These are phyloP conservation scores for Schizochytrium sp. DNA, from an alignment of 108 stramenopile species.

Conservation along the genomic window DNA sequence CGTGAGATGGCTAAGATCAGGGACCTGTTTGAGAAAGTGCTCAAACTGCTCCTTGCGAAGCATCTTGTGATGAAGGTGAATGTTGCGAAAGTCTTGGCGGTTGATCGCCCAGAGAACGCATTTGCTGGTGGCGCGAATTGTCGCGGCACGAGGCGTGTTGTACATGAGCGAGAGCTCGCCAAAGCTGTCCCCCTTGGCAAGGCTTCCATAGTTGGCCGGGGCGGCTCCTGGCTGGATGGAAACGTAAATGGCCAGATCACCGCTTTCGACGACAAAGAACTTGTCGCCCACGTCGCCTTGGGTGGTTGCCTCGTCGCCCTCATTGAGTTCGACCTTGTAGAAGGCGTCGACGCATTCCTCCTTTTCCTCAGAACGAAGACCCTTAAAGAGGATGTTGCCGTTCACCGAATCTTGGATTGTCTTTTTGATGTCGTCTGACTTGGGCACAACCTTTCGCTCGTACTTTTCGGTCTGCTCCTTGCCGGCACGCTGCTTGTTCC, in stretches of 20 bases:
- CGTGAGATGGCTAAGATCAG: neutral
- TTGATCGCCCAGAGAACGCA: conserved; percentile 72
- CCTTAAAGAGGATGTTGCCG: conserved; percentile 49
- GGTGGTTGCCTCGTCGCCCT: conserved; percentile 39
- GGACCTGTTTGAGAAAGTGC: conserved; percentile 53
- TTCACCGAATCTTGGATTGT: conserved; percentile 42
- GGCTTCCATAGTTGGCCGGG: neutral
- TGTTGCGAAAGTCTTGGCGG: conserved; percentile 65
- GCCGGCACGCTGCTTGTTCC: neutral
- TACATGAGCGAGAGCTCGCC: conserved; percentile 75
- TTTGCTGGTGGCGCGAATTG: conserved; percentile 62
- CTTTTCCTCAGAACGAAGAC: conserved; percentile 43
- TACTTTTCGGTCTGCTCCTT: neutral
- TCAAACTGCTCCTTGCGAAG: conserved; percentile 53
- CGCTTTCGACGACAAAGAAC: conserved; percentile 57
- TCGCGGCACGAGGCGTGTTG: conserved; percentile 78
- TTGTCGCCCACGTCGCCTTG: conserved; percentile 60
- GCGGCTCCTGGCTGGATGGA: conserved; percentile 20
- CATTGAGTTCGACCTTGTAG: conserved; percentile 28
- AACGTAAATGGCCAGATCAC: conserved; percentile 48
- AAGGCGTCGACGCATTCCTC: conserved; percentile 47
- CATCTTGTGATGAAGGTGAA: conserved; percentile 30
- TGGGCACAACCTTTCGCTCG: conserved; percentile 40
- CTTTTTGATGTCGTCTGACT: conserved; percentile 29
- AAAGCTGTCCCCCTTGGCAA: conserved; percentile 42